These are phyloP conservation scores for Kalaharituber pfeilii DNA, from an alignment of 2,329 filamentous ascomycete species.

Conservation along the genomic window DNA sequence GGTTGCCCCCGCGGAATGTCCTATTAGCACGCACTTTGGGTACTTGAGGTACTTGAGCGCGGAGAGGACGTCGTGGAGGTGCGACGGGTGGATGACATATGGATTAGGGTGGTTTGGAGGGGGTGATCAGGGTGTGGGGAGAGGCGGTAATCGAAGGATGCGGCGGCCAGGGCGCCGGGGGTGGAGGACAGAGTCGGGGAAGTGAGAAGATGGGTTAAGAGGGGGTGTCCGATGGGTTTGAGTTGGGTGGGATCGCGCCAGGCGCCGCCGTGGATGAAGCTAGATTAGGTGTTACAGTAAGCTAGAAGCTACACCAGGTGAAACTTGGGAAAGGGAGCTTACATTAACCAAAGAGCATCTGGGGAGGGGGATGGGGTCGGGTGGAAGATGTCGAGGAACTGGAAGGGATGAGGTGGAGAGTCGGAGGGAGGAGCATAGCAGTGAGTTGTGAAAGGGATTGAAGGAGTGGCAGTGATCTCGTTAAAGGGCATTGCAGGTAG, in stretches of 20 bases:
- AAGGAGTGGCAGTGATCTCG: too few relatives aligned
- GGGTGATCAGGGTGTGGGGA: constrained; percentile 31
- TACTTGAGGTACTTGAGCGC: constrained; percentile 36
- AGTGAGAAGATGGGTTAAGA: constrained; percentile 29
- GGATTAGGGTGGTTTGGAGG: too few relatives aligned
- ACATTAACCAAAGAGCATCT: background rate
- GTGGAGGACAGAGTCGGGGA: constrained; percentile 16
- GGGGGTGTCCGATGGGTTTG: constrained; percentile 32
- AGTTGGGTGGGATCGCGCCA: constrained; percentile 43
- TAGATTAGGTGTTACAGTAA: constrained; percentile 17
- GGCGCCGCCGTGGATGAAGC: constrained; percentile 45
- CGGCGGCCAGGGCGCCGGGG: constrained; percentile 42
- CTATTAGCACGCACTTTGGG: constrained; percentile 38
- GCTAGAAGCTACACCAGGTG: background rate
- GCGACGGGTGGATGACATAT: constrained; percentile 41
- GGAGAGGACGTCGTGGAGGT: constrained; percentile 39
- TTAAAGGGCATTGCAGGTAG: too few relatives aligned
- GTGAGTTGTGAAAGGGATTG: too few relatives aligned
- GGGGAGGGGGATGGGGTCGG: constrained; percentile 5
- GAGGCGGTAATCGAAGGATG: constrained; percentile 48
- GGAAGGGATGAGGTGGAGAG: constrained; percentile 9
- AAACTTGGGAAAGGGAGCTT: background rate
- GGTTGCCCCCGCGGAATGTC: constrained; percentile 47
- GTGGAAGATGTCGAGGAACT: constrained; percentile 9
- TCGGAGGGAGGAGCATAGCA: background rate